phyloP scores from a whole-genome alignment of 768 basidiomycete species.

The Grammothele lineata region DNA sequence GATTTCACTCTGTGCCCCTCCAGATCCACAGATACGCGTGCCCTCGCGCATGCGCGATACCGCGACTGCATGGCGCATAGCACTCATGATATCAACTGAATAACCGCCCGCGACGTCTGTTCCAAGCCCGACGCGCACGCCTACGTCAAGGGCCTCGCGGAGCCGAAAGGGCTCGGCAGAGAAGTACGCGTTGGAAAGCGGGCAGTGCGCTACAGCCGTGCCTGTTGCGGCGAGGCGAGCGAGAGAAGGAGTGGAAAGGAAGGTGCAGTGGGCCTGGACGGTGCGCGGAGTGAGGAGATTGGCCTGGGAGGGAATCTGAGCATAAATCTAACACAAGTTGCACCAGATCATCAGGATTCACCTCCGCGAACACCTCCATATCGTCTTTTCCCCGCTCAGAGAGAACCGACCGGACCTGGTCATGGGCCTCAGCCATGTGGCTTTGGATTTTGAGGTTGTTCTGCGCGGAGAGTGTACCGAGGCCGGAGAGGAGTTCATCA shows the following conservation, averaged over 20 bases:
- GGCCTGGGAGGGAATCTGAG: conserved; percentile 34
- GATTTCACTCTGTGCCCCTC: background rate
- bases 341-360: conserved; percentile 21
- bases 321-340: background rate
- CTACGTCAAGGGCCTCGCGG: conserved; percentile 61
- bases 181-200: conserved; percentile 86
- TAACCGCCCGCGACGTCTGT: conserved; percentile 89
- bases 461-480: conserved; percentile 50
- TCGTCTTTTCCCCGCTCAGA: conserved; percentile 59
- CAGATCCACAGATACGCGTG: conserved; percentile 26
- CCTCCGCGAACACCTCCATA: conserved; percentile 71
- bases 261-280: conserved; percentile 89
- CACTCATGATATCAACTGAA: conserved; percentile 66
- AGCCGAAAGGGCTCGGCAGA: conserved; percentile 65
- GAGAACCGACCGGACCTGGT: conserved; percentile 71
- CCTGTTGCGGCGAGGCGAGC: conserved; percentile 43
- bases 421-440: conserved; percentile 78
- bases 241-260: conserved; percentile 52
- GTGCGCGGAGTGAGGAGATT: conserved; percentile 60
- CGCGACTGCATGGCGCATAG: conserved; percentile 77
- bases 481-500: conserved; percentile 56
- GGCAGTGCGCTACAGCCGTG: conserved; percentile 80
- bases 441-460: conserved; percentile 63
- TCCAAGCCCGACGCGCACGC: conserved; percentile 75
- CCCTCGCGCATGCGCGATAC: conserved; percentile 70